Base-by-base conservation (phyloP, 331 rosid species). In the Cucumis variabilis region DNA sequence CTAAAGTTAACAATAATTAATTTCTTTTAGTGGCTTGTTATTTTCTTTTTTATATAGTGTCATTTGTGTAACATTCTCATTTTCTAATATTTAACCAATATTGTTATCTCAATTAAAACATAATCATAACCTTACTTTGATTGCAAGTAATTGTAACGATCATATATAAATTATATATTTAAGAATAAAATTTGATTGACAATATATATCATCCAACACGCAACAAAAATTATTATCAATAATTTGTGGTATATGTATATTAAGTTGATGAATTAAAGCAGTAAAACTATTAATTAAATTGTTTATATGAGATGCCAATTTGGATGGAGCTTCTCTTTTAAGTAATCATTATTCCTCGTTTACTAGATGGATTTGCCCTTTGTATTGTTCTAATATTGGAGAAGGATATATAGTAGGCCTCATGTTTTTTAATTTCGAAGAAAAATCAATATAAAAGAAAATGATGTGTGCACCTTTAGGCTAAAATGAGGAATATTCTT, bases 351-450 rank as follows among this genome's bases (percentile, higher is more conserved):
- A 48, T 48, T 41, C 9, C 23, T 77, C 21, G 30, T 77, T 12
- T 77, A 77, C 37, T 77, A 77, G n/a, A 48, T 77, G 83, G 83
- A 48, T 77, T 77, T 77, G 63, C 17, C 83, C 50, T 37, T 77
- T 23, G 63, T 23, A 48, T 77, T 77, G 63, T 13, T 77, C 24
- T 23, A 48, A 77, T 75, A 23, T 75, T 44, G 17, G 17, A 76
- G 46, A 76, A 15, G 48, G 30, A 41, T 76, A 46, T 58, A 2
- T 12, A 0, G 14, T 75, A 23, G 51, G 51, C 51, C 50, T 72
- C 25, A 17, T 44, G 5, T 75, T 44, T 50, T 44, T 77, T 77
- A 7, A 7, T 77, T 50, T 77, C 14, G 13, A 77, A 46, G 41
- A 77, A 44, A 58, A 58, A 74, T 75, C 19, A 41, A 74, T 4